Conservation (phyloP, 805 yeast species). For the Lachancea dasiensis region DNA sequence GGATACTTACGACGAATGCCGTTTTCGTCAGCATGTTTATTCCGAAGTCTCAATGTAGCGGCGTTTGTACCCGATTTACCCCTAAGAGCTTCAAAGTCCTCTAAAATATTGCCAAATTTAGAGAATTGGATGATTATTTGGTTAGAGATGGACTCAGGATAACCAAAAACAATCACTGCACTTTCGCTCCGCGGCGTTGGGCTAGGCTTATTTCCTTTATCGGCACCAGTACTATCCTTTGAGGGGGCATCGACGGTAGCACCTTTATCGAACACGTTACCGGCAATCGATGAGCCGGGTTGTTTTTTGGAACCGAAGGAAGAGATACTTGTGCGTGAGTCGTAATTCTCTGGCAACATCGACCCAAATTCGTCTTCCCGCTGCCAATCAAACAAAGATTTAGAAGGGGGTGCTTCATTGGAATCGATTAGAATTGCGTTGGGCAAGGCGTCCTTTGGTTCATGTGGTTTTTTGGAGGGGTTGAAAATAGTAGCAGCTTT, state of each 20-base stretch:
- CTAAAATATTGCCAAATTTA: conserved; percentile 74
- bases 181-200: conserved; percentile 35
- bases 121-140: conserved; percentile 66
- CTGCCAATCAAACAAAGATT: conserved; percentile 37
- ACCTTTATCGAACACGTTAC: conserved; percentile 11
- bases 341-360: conserved; percentile 16
- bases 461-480: conserved; percentile 5
- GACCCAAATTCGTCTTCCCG: conserved; percentile 34
- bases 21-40: conserved; percentile 9
- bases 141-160: conserved; percentile 68
- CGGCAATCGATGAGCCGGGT: conserved; percentile 4
- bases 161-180: conserved; percentile 83
- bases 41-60: conserved; percentile 22
- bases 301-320: conserved; percentile 1
- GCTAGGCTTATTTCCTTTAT: conserved; percentile 2
- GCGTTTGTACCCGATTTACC: conserved; percentile 29
- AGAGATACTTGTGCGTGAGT: background rate
- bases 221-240: background rate
- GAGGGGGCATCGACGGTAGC: conserved; percentile 7
- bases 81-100: conserved; percentile 53
- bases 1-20: conserved; percentile 41
- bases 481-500: conserved; percentile 17
- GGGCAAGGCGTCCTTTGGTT: conserved; percentile 4
- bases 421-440: conserved; percentile 27
- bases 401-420: conserved; percentile 39